Conservation (phyloP, 495 filamentous ascomycete species). For the Tuber magnatum region DNA sequence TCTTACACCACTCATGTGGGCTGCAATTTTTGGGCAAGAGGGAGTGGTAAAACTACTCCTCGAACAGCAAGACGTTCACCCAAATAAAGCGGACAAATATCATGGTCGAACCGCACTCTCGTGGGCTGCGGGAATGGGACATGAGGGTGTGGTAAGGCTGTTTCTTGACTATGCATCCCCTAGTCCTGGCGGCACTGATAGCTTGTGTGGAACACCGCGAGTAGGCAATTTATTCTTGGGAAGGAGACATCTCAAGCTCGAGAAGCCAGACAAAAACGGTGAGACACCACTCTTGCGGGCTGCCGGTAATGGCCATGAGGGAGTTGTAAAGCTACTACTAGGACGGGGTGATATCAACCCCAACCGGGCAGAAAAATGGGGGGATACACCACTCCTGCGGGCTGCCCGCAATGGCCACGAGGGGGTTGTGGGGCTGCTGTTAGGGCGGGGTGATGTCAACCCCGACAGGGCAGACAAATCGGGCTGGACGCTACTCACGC, state of each 20-base stretch:
- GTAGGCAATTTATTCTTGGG: neutral
- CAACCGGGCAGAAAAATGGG: neutral
- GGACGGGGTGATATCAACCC: neutral
- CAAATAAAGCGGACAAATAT: neutral
- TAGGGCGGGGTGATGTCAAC: neutral
- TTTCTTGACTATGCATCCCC: neutral
- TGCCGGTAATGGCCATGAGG: no score
- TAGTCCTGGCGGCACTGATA: neutral
- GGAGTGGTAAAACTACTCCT: neutral
- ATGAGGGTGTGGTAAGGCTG: neutral
- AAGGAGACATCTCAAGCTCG: neutral
- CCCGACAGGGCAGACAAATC: neutral
- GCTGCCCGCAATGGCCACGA: neutral
- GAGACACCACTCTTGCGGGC: no score
- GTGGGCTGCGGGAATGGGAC: no score
- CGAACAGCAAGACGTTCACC: neutral
- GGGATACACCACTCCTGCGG: neutral
- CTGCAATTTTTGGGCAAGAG: neutral
- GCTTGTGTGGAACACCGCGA: neutral
- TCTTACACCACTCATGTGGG: neutral
- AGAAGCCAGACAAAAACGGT: no score
- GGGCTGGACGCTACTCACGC: neutral
- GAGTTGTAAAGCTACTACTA: no score
- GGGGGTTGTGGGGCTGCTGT: neutral
- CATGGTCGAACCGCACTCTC: neutral